Evolutionary conservation across 225 moss, liverwort and hornwort genomes (phyloP), one percentile per base, ranked within the genome.

Genomic region (Climacium dendroides): DNA sequence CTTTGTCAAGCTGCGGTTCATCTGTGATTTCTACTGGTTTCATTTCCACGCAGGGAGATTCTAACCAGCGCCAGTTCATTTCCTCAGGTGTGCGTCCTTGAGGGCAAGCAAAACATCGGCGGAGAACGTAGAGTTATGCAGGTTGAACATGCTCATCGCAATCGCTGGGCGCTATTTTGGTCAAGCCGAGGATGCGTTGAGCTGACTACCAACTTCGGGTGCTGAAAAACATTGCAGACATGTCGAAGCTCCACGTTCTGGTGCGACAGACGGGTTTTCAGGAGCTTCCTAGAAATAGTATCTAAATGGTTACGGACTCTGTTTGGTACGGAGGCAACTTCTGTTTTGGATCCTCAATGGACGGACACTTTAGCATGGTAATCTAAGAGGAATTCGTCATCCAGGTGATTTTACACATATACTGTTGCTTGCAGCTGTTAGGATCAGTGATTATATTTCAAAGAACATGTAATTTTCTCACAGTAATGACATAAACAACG

Each of bases 151-250:
- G 83, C 89, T 98, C 76, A 96, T 96, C 50, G 80, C 95, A 58
- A 91, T 98, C 80, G 92, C 98, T 20, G 98, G 98, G 50, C 92
- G 88, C 58, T 98, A 96, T 79, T 98, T 98, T 92, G 96, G 96
- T 85, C 98, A 96, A 91, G 93, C 98, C 34, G 98, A 98, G 89
- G 90, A 95, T 74, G 78, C 71, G 50, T 66, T 92, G 57, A 86
- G 83, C 37, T 94, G 90, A 94, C n/a, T 19, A 37, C 66, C 53
- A 62, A 70, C 64, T 88, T 64, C 48, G 50, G 78, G 48, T 81
- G 50, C 83, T 80, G 45, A 57, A 79, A 72, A 79, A 72, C 50
- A 60, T 70, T 55, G 69, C 79, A 86, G 91, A 67, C 61, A 55
- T 81, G 50, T 78, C 60, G 59, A 80, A 48, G 61, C 61, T 75